These are phyloP conservation scores for Crotalaria pallida DNA, from an alignment of 306 rosid genomes.

Conservation along the genomic window DNA sequence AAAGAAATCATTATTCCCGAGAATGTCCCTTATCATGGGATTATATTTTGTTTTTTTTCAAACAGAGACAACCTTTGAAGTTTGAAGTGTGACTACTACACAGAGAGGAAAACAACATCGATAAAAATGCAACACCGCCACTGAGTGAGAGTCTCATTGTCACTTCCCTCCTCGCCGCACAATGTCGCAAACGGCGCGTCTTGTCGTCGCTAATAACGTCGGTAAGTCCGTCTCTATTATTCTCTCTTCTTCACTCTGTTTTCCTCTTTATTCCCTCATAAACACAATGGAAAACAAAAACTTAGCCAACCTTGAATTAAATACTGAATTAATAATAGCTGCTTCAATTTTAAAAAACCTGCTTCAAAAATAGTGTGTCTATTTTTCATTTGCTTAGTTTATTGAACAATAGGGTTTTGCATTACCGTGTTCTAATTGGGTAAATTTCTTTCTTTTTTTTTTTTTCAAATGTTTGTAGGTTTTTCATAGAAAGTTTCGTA, in stretches of 20 bases:
- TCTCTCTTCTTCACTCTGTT: background rate
- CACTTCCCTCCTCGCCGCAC: background rate
- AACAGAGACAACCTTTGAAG: background rate
- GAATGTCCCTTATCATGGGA: slow-evolving; percentile 47
- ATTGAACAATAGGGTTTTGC: slow-evolving; percentile 12
- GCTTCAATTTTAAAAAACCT: slow-evolving; percentile 1
- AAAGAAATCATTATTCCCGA: slow-evolving; percentile 10
- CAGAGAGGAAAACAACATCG: slow-evolving; percentile 13
- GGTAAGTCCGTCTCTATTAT: slow-evolving; percentile 28
- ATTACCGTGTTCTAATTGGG: background rate
- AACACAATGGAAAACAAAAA: background rate
- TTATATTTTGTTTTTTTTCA: background rate
- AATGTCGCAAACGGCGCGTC: slow-evolving; percentile 54
- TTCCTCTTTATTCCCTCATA: background rate
- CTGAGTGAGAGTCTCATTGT: slow-evolving; percentile 4
- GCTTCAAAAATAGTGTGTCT: background rate
- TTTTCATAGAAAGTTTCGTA: background rate
- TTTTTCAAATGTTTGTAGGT: background rate
- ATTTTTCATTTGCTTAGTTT: background rate
- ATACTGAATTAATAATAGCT: background rate
- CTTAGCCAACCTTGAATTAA: background rate
- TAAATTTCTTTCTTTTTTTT: background rate
- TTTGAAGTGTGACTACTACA: background rate
- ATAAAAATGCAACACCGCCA: slow-evolving; percentile 36
- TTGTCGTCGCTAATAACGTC: slow-evolving; percentile 32